phyloP scores from a whole-genome alignment of 139 green algal species.

The Chlamydomonas applanata region DNA sequence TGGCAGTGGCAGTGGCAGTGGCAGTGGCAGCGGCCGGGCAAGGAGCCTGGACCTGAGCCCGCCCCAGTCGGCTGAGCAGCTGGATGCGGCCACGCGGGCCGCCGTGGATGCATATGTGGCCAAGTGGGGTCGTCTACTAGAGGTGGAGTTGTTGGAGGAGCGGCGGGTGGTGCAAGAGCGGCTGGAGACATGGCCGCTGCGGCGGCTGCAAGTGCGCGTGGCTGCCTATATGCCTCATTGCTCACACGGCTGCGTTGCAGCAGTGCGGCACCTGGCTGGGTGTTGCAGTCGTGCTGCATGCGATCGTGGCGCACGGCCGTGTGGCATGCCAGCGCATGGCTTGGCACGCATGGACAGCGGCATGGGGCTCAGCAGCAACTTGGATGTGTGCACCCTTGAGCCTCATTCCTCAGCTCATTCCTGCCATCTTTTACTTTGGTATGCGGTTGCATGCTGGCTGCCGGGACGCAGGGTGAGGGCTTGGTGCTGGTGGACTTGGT shows the following conservation, averaged over 20 bases:
- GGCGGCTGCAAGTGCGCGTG: slow-evolving; percentile 1
- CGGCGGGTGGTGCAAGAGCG: slow-evolving; percentile 23
- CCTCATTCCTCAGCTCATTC: too few species aligned
- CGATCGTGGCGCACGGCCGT: too few species aligned
- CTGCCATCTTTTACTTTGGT: too few species aligned
- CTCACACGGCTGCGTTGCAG: not conserved
- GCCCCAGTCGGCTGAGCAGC: slow-evolving; percentile 8
- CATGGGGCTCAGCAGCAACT: too few species aligned
- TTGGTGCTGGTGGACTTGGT: slow-evolving; percentile 15
- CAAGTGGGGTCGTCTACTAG: slow-evolving; percentile 19
- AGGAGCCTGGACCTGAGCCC: slow-evolving; percentile 26
- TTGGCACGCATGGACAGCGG: too few species aligned
- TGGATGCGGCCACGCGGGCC: not conserved
- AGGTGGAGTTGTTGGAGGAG: slow-evolving; percentile 26
- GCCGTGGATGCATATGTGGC: slow-evolving; percentile 22
- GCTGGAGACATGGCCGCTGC: slow-evolving; percentile 17
- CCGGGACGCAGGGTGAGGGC: slow-evolving; percentile 11
- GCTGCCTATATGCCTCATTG: not conserved
- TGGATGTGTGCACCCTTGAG: too few species aligned
- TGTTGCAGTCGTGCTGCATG: too few species aligned
- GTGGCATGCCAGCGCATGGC: too few species aligned
- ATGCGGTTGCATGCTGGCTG: not conserved
- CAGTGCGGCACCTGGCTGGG: too few species aligned
- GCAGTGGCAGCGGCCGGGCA: not conserved
- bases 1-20: not conserved